These are phyloP conservation scores for Prinsepia uniflora DNA, from an alignment of 306 rosid species.

Conservation along the genomic window DNA sequence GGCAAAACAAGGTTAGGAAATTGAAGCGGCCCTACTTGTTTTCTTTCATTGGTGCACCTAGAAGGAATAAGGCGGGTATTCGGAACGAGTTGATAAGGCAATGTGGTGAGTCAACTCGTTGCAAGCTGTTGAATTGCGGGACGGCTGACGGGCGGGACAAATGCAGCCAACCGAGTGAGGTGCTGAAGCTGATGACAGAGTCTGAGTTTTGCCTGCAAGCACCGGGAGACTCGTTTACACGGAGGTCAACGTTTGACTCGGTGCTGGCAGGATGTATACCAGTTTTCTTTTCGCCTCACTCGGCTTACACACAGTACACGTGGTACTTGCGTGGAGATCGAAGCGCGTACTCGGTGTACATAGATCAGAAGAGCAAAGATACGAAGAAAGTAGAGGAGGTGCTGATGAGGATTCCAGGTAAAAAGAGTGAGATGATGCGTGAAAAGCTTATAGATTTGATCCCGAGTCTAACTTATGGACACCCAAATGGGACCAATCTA, in stretches of 20 bases:
- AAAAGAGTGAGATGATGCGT: neutral
- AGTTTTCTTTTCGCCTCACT: constrained; percentile 16
- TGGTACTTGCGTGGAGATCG: constrained; percentile 7
- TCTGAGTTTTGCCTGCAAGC: constrained; percentile 4
- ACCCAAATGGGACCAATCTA: constrained; percentile 8
- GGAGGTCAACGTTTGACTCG: constrained; percentile 15
- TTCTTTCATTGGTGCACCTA: constrained; percentile 16
- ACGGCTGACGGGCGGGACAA: neutral
- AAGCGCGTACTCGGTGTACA: constrained; percentile 2
- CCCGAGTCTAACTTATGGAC: constrained; percentile 16
- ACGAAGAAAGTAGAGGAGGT: constrained; percentile 11
- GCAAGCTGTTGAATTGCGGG: constrained; percentile 5
- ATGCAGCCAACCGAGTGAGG: constrained; percentile 9
- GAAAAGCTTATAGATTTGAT: constrained; percentile 16
- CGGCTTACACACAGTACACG: constrained; percentile 16
- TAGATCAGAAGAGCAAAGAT: constrained; percentile 5
- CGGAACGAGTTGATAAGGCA: constrained; percentile 15
- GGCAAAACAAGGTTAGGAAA: constrained; percentile 38
- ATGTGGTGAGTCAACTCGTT: constrained; percentile 10
- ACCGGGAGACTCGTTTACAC: neutral
- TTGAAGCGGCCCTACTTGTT: neutral
- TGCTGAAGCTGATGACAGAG: constrained; percentile 3
- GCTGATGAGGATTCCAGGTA: constrained; percentile 1
- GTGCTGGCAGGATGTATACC: constrained; percentile 8
- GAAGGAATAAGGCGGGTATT: neutral